A percentile compares a stretch with the other conserved stretches of the same genome.
Conservation (phyloP, 305 asterid genomes). For the Fraxinus sp. region DNA sequence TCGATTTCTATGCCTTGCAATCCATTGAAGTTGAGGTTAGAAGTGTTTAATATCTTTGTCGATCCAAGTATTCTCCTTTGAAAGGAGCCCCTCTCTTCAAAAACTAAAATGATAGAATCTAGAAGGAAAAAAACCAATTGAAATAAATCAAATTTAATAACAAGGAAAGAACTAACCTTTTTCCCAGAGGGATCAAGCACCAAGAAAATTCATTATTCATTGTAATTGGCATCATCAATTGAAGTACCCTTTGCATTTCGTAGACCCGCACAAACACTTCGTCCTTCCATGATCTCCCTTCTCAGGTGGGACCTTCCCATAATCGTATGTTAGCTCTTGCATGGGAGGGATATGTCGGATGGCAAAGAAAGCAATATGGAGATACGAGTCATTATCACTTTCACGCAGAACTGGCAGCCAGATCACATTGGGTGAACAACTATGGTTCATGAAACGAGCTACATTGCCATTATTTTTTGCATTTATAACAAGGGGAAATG, state of each 20-base stretch:
- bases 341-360: constrained; percentile 78
- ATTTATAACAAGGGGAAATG: constrained; percentile 59
- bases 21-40: background rate
- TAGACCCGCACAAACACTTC: constrained; percentile 68
- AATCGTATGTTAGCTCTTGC: constrained; percentile 84
- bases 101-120: background rate
- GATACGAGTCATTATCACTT: constrained; percentile 48
- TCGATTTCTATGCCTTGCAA: background rate
- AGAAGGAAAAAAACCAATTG: background rate
- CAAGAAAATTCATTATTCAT: constrained; percentile 18
- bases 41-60: background rate
- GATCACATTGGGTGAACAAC: constrained; percentile 71
- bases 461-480: constrained; percentile 74
- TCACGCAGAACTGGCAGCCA: constrained; percentile 82
- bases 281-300: constrained; percentile 58
- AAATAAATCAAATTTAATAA: background rate
- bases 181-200: constrained; percentile 25
- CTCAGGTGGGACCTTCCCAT: constrained; percentile 58
- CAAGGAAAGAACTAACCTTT: constrained; percentile 33
- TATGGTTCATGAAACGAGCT: constrained; percentile 88
- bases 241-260: constrained; percentile 75
- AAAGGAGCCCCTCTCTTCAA: background rate
- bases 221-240: constrained; percentile 34
- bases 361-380: constrained; percentile 82
- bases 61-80: background rate